These are phyloP conservation scores for Torulaspora delbrueckii DNA, from an alignment of 805 yeast genomes.

Conservation along the genomic window DNA sequence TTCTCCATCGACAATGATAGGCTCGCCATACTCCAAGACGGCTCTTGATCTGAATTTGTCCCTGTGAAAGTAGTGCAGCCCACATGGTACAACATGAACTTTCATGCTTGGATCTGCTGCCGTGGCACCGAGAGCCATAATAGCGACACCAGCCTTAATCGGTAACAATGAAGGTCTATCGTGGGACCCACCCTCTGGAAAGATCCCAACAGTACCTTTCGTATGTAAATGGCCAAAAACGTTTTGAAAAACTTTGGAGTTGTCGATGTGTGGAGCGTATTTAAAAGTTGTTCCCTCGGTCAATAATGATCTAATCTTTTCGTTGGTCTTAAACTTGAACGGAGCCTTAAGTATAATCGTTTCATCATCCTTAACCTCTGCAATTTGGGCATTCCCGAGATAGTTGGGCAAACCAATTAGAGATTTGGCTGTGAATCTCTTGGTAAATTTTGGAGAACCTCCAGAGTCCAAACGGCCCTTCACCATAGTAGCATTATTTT, in stretches of 20 bases:
- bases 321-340: constrained; percentile 50
- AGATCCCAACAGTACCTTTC: constrained; percentile 81
- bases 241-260: constrained; percentile 68
- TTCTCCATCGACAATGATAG: constrained; percentile 59
- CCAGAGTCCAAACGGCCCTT: constrained; percentile 46
- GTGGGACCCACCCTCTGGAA: constrained; percentile 98
- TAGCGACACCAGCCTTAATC: constrained; percentile 93
- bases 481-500: constrained; percentile 46
- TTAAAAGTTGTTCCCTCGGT: constrained; percentile 59
- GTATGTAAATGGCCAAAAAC: constrained; percentile 78
- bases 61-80: constrained; percentile 93
- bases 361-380: constrained; percentile 62
- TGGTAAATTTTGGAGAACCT: constrained; percentile 55
- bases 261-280: constrained; percentile 77
- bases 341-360: constrained; percentile 64
- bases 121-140: constrained; percentile 94
- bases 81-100: constrained; percentile 87
- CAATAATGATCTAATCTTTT: constrained; percentile 42
- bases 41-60: constrained; percentile 93
- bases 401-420: constrained; percentile 71
- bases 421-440: constrained; percentile 57
- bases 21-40: constrained; percentile 85
- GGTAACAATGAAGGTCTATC: constrained; percentile 89
- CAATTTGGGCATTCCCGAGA: constrained; percentile 70
- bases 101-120: constrained; percentile 68